Evolutionary conservation across 176 grass and related monocot species (phyloP).

Genomic region (Metroxylon sagu): DNA sequence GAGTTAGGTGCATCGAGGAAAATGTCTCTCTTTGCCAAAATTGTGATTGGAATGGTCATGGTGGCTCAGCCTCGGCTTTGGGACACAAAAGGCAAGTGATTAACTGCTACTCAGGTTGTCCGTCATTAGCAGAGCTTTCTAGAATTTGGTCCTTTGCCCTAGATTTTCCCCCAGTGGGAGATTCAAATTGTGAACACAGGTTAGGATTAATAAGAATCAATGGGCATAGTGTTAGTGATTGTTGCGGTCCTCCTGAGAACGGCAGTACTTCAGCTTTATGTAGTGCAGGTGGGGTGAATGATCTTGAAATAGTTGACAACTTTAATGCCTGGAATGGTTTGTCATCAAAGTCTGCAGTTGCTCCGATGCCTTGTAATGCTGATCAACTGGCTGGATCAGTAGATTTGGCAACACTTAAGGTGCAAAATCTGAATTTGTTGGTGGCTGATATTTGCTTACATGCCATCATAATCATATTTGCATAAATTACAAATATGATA

Average conservation of each 20-base stretch:
- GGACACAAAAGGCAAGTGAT: neutral
- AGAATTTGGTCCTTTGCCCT: slow-evolving; percentile 42
- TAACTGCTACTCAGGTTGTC: slow-evolving; percentile 15
- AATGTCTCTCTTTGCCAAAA: slow-evolving; percentile 12
- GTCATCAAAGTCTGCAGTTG: slow-evolving; percentile 30
- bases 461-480: too few species aligned
- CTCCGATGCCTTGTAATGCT: slow-evolving; percentile 27
- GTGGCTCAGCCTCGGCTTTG: neutral
- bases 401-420: slow-evolving; percentile 28
- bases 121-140: slow-evolving; percentile 2
- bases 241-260: slow-evolving; percentile 29
- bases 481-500: too few species aligned
- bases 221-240: slow-evolving; percentile 40
- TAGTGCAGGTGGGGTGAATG: slow-evolving; percentile 13
- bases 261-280: slow-evolving; percentile 34
- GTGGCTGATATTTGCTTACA: too few species aligned
- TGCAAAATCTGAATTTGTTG: neutral
- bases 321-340: slow-evolving; percentile 42
- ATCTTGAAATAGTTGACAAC: slow-evolving; percentile 30
- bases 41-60: neutral
- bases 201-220: slow-evolving; percentile 85
- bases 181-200: slow-evolving; percentile 50
- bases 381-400: slow-evolving; percentile 21
- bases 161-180: slow-evolving; percentile 50
- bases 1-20: slow-evolving; percentile 3